Conservation (phyloP, 1,284 basidiomycete genomes). For the Grifola frondosa region DNA sequence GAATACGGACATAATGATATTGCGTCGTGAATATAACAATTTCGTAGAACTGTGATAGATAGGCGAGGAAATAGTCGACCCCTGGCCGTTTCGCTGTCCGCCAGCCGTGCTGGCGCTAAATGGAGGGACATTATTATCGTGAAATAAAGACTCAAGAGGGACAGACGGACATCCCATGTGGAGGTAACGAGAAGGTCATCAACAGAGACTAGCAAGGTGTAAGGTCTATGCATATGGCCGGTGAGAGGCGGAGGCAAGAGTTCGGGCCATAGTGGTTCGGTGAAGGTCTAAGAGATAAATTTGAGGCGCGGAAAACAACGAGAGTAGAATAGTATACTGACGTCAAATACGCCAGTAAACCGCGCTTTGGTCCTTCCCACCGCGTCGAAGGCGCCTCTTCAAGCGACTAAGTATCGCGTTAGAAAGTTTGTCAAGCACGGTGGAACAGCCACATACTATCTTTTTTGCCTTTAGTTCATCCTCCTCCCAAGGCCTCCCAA, state of each 20-base stretch:
- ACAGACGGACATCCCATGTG: slow-evolving; percentile 84
- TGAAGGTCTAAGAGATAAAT: slow-evolving; percentile 65
- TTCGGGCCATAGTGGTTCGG: slow-evolving; percentile 90
- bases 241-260: slow-evolving; percentile 89
- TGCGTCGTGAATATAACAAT: slow-evolving; percentile 95
- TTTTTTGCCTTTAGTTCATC: slow-evolving; percentile 35
- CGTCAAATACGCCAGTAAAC: slow-evolving; percentile 63
- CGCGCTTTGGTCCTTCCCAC: slow-evolving; percentile 61
- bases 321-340: slow-evolving; percentile 34
- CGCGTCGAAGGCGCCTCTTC: slow-evolving; percentile 58
- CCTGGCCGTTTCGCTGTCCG: slow-evolving; percentile 93
- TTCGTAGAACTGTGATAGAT: slow-evolving; percentile 97
- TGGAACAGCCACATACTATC: slow-evolving; percentile 41
- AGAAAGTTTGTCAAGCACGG: slow-evolving; percentile 2
- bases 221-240: slow-evolving; percentile 84
- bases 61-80: slow-evolving; percentile 96
- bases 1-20: slow-evolving; percentile 75
- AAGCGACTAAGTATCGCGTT: slow-evolving; percentile 39
- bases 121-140: slow-evolving; percentile 6
- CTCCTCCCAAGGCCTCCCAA: slow-evolving; percentile 36
- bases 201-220: slow-evolving; percentile 88
- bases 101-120: slow-evolving; percentile 83
- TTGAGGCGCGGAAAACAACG: slow-evolving; percentile 1
- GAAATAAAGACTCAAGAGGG: background rate
- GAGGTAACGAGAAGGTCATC: slow-evolving; percentile 93